These are phyloP conservation scores for Fusarium scirpi DNA, from an alignment of 2,329 filamentous ascomycete species.

Conservation along the genomic window DNA sequence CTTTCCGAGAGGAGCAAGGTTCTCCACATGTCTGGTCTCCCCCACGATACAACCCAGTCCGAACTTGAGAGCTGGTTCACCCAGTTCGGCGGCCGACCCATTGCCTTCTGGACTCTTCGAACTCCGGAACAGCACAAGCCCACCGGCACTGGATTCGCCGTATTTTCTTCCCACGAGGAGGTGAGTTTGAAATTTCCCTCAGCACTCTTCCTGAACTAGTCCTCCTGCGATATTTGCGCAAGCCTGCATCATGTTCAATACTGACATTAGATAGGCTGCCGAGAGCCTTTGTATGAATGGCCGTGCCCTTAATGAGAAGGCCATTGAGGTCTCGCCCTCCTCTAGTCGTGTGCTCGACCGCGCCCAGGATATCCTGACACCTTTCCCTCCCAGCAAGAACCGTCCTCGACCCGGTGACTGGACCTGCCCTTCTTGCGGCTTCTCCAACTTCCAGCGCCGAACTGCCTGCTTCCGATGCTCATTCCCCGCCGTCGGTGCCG, in stretches of 20 bases:
- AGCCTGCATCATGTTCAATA: background rate
- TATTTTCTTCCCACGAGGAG: constrained; percentile 99
- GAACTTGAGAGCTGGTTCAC: constrained; percentile 99
- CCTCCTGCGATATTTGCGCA: background rate
- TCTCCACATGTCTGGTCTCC: constrained; percentile 95
- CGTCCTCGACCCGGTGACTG: constrained; percentile 96
- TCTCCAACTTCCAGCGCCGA: constrained; percentile 98
- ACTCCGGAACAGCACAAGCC: constrained; percentile 99
- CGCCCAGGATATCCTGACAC: constrained; percentile 93
- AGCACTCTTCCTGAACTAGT: background rate
- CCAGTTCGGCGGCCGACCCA: constrained; percentile 95
- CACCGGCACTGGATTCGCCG: constrained; percentile 97
- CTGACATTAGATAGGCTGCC: constrained; percentile 73
- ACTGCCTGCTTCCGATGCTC: constrained; percentile 99
- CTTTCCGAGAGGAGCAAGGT: constrained; percentile 97
- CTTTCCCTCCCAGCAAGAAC: constrained; percentile 99
- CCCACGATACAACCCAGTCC: constrained; percentile 97
- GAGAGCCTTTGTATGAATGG: constrained; percentile 99
- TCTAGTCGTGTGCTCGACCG: constrained; percentile 97
- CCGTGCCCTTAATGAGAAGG: constrained; percentile 96
- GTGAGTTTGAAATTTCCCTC: constrained; percentile 64
- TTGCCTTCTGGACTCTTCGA: constrained; percentile 98
- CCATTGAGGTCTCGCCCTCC: constrained; percentile 97
- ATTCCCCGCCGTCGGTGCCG: constrained; percentile 91
- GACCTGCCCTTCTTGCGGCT: constrained; percentile 98